phyloP scores from a whole-genome alignment of 352 stramenopile genomes.

The Phytophthora constricta region DNA sequence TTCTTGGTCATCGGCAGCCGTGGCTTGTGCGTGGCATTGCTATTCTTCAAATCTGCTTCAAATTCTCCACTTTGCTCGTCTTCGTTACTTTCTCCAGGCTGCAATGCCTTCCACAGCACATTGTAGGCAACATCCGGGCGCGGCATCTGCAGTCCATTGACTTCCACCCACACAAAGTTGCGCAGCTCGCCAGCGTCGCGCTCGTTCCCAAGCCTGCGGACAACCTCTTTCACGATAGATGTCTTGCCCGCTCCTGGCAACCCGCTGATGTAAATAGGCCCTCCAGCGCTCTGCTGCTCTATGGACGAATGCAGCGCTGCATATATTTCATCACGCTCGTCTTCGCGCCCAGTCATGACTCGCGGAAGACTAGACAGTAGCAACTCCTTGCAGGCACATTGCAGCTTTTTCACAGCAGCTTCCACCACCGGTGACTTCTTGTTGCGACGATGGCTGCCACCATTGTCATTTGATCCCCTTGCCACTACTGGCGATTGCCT shows the following conservation, averaged over 20 bases:
- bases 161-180: slow-evolving; percentile 67
- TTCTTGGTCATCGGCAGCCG: slow-evolving; percentile 1
- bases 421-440: slow-evolving; percentile 3
- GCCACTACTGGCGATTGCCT: not conserved
- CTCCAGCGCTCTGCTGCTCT: slow-evolving; percentile 52
- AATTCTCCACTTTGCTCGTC: not conserved
- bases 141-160: slow-evolving; percentile 76
- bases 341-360: slow-evolving; percentile 63
- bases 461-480: not conserved
- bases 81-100: slow-evolving; percentile 22
- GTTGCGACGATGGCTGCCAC: not conserved
- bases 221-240: slow-evolving; percentile 74
- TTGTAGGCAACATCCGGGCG: slow-evolving; percentile 71
- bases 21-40: slow-evolving; percentile 1
- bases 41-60: not conserved
- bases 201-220: slow-evolving; percentile 53
- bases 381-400: slow-evolving; percentile 63
- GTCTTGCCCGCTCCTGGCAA: slow-evolving; percentile 75
- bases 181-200: slow-evolving; percentile 39
- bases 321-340: slow-evolving; percentile 69
- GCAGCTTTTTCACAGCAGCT: slow-evolving; percentile 45
- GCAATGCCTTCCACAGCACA: slow-evolving; percentile 65
- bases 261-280: slow-evolving; percentile 76
- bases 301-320: slow-evolving; percentile 59
- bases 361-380: slow-evolving; percentile 65